Conservation (phyloP, 225 moss, liverwort and hornwort genomes). For the Polytrichum commune region DNA sequence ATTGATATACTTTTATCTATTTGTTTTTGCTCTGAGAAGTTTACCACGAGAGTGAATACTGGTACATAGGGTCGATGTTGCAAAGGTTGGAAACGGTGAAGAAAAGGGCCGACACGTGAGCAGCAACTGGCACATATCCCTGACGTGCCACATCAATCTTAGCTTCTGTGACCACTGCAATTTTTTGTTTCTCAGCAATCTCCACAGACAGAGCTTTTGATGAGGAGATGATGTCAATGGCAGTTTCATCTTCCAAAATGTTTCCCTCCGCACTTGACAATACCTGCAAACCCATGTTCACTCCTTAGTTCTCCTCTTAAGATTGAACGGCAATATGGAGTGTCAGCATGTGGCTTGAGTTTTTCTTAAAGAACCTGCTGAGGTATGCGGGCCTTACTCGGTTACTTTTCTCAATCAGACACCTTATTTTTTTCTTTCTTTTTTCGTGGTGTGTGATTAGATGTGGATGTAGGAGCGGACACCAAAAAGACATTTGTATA, state of each 20-base stretch:
- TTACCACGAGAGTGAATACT: conserved; percentile 79
- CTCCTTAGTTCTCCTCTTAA: background rate
- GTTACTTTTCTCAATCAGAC: too few relatives aligned
- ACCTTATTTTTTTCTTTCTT: too few relatives aligned
- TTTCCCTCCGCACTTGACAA: conserved; percentile 62
- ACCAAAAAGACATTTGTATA: too few relatives aligned
- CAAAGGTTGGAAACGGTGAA: conserved; percentile 67
- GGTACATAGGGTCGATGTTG: conserved; percentile 85
- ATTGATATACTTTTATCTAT: too few relatives aligned
- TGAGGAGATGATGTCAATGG: conserved; percentile 78
- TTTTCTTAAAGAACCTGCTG: too few relatives aligned
- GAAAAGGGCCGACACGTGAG: conserved; percentile 68
- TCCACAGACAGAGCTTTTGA: conserved; percentile 68
- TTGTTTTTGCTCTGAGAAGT: background rate
- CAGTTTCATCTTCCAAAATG: conserved; percentile 73
- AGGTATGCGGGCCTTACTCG: too few relatives aligned
- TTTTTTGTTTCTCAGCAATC: conserved; percentile 75
- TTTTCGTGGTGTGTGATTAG: too few relatives aligned
- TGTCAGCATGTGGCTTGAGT: too few relatives aligned
- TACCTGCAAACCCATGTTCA: conserved; percentile 31
- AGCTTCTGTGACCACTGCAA: conserved; percentile 61
- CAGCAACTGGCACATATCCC: conserved; percentile 70
- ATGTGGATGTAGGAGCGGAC: too few relatives aligned
- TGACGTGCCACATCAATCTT: conserved; percentile 77
- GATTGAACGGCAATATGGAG: too few relatives aligned